phyloP scores from a whole-genome alignment of 1,284 basidiomycete genomes.

The Tilletia indica region DNA sequence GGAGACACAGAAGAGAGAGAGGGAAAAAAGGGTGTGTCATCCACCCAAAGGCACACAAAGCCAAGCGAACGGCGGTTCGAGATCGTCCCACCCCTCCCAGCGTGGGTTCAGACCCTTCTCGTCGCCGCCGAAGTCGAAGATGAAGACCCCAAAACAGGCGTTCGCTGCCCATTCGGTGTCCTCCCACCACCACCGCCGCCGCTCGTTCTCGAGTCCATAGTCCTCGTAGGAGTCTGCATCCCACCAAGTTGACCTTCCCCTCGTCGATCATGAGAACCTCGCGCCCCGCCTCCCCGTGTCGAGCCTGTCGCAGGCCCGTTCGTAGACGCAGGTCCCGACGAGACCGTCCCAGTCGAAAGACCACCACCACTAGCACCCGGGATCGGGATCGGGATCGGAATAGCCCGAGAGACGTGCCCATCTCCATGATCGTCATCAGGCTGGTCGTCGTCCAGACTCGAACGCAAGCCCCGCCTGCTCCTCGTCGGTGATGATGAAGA shows the following conservation, averaged over 20 bases:
- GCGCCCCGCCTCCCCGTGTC: no score
- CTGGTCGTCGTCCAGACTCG: background rate
- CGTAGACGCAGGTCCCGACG: no score
- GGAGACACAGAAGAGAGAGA: background rate
- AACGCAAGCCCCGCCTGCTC: background rate
- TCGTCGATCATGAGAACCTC: background rate
- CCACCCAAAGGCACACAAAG: no score
- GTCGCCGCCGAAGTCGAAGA: background rate
- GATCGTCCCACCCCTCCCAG: no score
- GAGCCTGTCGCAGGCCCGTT: no score
- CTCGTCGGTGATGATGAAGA: background rate
- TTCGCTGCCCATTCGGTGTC: slow-evolving; percentile 1
- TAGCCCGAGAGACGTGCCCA: background rate
- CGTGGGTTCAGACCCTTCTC: background rate
- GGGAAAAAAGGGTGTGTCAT: background rate
- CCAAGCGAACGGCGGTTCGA: no score
- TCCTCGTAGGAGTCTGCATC: background rate
- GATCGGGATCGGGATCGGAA: background rate
- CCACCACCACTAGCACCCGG: background rate
- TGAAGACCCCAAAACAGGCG: background rate
- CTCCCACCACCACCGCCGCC: background rate
- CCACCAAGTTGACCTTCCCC: background rate
- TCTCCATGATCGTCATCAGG: no score
- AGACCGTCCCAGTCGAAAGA: no score
- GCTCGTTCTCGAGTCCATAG: background rate